Conservation (phyloP, 768 basidiomycete species). For the Termitomyces sp. region DNA sequence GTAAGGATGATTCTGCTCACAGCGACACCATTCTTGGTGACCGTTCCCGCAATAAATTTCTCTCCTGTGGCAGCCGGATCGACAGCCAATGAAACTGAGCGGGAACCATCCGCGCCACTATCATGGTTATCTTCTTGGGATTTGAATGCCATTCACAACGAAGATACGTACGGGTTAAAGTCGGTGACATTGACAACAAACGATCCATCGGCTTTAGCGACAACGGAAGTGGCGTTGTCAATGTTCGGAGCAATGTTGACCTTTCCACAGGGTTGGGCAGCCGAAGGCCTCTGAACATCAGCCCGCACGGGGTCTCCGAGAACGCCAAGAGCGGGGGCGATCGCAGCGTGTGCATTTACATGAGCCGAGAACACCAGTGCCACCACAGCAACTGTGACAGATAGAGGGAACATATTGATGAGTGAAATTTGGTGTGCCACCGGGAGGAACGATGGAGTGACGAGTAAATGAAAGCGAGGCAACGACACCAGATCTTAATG, state of each 20-base stretch:
- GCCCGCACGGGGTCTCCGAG: conserved; percentile 21
- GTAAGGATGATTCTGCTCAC: conserved; percentile 23
- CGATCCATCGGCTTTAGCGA: conserved; percentile 33
- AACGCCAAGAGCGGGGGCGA: conserved; percentile 24
- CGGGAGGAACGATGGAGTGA: background rate
- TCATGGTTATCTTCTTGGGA: background rate
- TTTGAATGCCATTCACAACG: background rate
- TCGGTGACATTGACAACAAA: conserved; percentile 35
- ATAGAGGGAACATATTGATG: conserved; percentile 13
- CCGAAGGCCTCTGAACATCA: conserved; percentile 19
- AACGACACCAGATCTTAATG: conserved; percentile 6
- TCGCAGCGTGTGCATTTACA: background rate
- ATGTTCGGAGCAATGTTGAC: conserved; percentile 34
- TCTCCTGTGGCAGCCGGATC: conserved; percentile 39
- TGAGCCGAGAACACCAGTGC: background rate
- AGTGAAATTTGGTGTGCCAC: background rate
- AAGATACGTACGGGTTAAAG: conserved; percentile 36
- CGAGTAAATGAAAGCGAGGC: conserved; percentile 1
- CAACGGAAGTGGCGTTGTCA: conserved; percentile 30
- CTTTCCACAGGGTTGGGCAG: conserved; percentile 34
- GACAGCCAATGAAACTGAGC: conserved; percentile 37
- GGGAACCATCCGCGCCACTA: conserved; percentile 43
- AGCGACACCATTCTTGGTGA: conserved; percentile 41
- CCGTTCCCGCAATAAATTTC: conserved; percentile 28
- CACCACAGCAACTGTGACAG: conserved; percentile 3